These are phyloP conservation scores for Oryza coarctata DNA, from an alignment of 176 grass and related monocot species.

Conservation along the genomic window DNA sequence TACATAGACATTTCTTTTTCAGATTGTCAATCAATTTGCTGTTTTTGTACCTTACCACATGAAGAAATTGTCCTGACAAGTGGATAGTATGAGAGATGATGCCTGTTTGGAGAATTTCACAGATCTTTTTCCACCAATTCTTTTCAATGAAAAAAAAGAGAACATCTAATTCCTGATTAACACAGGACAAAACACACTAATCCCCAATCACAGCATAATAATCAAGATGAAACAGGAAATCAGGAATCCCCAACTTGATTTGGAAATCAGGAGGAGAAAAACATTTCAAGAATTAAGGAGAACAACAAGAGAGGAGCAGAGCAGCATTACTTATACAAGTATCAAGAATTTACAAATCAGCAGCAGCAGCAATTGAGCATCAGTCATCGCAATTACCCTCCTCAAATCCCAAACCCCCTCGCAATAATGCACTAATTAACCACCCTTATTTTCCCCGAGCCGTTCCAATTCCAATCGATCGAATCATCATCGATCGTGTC, in stretches of 20 bases:
- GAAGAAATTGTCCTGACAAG: not conserved
- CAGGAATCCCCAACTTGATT: conserved; percentile 25
- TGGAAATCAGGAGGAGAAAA: not conserved
- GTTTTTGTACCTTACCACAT: not conserved
- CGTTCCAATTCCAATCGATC: not conserved
- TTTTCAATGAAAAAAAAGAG: not conserved
- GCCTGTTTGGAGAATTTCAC: not conserved
- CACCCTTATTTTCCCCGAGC: conserved; percentile 29
- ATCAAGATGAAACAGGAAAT: conserved; percentile 21
- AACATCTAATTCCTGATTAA: not conserved
- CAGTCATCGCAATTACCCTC: conserved; percentile 19
- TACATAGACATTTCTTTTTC: not conserved
- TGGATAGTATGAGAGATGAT: not conserved
- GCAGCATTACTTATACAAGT: conserved; percentile 45
- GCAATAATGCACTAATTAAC: conserved; percentile 35
- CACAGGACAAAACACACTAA: not conserved
- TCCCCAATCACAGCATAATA: conserved; percentile 22
- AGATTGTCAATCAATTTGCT: not conserved
- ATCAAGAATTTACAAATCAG: conserved; percentile 53
- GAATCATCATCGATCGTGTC: not conserved
- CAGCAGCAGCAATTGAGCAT: conserved; percentile 3
- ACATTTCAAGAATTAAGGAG: conserved; percentile 20
- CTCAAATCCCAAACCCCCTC: conserved; percentile 16
- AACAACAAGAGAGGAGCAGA: not conserved
- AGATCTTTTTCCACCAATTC: not conserved